Conservation (phyloP, 371 early-diverging fungal genomes). For the Capniomyces stellatus region DNA sequence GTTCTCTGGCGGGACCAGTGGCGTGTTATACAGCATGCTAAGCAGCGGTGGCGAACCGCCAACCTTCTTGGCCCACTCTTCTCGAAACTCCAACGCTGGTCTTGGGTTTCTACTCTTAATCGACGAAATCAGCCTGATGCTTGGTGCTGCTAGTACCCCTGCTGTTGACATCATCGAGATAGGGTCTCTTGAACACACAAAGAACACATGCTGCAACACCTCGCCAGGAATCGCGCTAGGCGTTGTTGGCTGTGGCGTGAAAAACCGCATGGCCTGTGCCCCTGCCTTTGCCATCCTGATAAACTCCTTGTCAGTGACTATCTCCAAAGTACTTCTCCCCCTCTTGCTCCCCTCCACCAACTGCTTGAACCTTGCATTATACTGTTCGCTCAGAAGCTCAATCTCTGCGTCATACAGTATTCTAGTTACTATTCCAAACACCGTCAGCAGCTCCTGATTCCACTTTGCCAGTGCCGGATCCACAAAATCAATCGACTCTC, state of each 20-base stretch:
- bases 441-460: conserved; percentile 64
- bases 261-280: conserved; percentile 45
- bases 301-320: conserved; percentile 15
- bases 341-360: not conserved
- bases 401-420: conserved; percentile 66
- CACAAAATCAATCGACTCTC: conserved; percentile 82
- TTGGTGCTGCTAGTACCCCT: conserved; percentile 36
- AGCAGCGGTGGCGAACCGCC: conserved; percentile 11
- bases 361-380: conserved; percentile 5
- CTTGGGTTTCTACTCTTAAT: not conserved
- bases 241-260: conserved; percentile 49
- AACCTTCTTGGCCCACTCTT: not conserved
- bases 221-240: conserved; percentile 47
- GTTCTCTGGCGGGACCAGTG: conserved; percentile 5
- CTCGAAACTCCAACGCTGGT: not conserved
- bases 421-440: conserved; percentile 53
- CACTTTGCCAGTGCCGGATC: conserved; percentile 61
- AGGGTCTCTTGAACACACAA: conserved; percentile 28
- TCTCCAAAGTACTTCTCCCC: not conserved
- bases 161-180: conserved; percentile 40
- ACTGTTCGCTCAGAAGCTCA: conserved; percentile 15
- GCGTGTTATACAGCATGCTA: conserved; percentile 20
- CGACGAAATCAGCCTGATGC: conserved; percentile 25
- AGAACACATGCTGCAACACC: conserved; percentile 36
- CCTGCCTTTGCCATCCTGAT: conserved; percentile 43